Base-by-base conservation (phyloP, 768 basidiomycete species). In the Rhodosporidiobolus sp. region DNA sequence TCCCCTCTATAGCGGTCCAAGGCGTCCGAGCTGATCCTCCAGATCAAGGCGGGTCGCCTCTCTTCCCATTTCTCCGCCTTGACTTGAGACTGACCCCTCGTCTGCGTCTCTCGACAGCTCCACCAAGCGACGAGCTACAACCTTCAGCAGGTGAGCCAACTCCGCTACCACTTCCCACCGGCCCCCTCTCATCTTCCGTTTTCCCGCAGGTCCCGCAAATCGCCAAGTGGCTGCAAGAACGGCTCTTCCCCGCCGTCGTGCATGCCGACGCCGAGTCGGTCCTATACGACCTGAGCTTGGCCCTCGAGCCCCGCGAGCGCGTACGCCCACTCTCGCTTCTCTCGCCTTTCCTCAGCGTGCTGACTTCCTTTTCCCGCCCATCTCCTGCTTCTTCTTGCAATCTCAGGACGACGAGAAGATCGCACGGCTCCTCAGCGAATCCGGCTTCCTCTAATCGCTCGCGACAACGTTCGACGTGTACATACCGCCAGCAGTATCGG, bases 101-200 rank as follows among this genome's bases (percentile, higher is more conserved):
- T n/a, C n/a, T 14, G 8, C 38, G 38, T 43, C 38, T 43, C 38
- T 43, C 38, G 38, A 43, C 38, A 96, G 80, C 89, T 92, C 38
- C 97, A 94, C 88, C 96, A 99, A 80, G 86, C 90, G 10, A 88
- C 88, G 74, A 88, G 91, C 3, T 98, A 93, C 84, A 94, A 95
- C 81, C 87, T 95, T 74, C 84, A 86, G 46, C 82, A 85, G n/a
- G n/a, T n/a, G n/a, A n/a, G n/a, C n/a, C n/a, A n/a, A n/a, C n/a
- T n/a, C n/a, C n/a, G 11, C 86, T 94, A 24, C 84, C 86, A 0
- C 71, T 84, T 1, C 87, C 98, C 35, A 86, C 87, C 65, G 83
- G 84, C 35, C 96, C 88, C 80, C 86, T 99, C 72, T 88, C 90
- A 71, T 88, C 90, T 59, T 87, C 88, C 3, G 84, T 98, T 73